Evolutionary conservation across 129 eudicot species (phyloP), one percentile per base, ranked within the genome.

Genomic region (Centella asiatica): DNA sequence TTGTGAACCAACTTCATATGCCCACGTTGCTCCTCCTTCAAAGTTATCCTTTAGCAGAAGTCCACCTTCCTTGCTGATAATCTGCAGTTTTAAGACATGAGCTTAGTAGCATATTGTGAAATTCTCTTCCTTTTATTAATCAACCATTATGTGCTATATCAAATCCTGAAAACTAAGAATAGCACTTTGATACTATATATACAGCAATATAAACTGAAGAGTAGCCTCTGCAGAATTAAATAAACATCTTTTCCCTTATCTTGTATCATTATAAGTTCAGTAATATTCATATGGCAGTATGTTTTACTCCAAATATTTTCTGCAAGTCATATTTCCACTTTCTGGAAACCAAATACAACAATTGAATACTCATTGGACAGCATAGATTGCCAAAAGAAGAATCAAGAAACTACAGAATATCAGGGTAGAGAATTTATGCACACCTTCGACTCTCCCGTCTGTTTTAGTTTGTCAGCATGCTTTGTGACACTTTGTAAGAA

Each of bases 21-120:
- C 98, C 98, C 98, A 90, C 36, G 95, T 90, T 61, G 85, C 95
- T 23, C 98, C 95, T 42, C 95, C 98, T 51, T 84, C 94, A 69
- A 77, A 80, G 77, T 82, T 79, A 65, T 87, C 95, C 59, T 80
- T 84, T 54, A 78, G 57, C 44, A 90, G 71, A 42, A 87, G 48
- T 46, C 94, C 97, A 23, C 94, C 98, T 28, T 84, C 94, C 69
- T 80, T 87, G 77, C 86, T 79, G 37, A 76, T 58, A 54, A 81
- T 75, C 98, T 90, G 85, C 78, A 49, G 33, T 61, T 51, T 27
- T 24, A n/a, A 71, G 23, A 51, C 62, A 26, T 18, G 62, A 75
- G 23, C 27, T 60, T 11, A n/a, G 50, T 4, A 67, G 63, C 44
- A 67, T 17, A 13, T 40, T 14, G 20, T n/a, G 37, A 28, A 31